Conservation (phyloP, 495 filamentous ascomycete species). For the Poronia punctata region DNA sequence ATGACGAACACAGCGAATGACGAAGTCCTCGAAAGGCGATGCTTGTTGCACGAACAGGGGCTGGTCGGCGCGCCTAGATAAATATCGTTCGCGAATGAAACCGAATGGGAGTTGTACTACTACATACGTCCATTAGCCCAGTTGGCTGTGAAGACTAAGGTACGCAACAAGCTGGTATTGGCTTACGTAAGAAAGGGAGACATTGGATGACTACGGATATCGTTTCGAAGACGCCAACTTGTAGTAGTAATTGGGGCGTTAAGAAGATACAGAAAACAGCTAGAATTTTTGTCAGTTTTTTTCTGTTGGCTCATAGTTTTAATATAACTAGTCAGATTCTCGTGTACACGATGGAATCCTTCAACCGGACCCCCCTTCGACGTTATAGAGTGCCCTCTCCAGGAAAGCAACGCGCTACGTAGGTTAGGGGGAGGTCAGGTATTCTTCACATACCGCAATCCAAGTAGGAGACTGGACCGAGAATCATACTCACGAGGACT, state of each 20-base stretch:
- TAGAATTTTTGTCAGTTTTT: no score
- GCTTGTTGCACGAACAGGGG: constrained; percentile 58
- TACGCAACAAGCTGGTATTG: no score
- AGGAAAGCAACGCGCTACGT: no score
- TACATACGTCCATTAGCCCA: no score
- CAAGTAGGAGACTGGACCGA: constrained; percentile 60
- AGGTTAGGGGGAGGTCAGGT: no score
- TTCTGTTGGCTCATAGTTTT: no score
- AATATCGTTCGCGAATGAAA: constrained; percentile 52
- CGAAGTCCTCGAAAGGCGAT: constrained; percentile 64
- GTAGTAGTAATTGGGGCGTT: constrained; percentile 56
- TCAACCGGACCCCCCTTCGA: no score
- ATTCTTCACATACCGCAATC: no score
- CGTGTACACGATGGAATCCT: no score
- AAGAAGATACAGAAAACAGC: constrained; percentile 60
- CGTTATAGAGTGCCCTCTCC: no score
- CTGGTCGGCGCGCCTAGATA: constrained; percentile 35
- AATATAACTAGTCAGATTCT: no score
- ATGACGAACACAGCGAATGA: constrained; percentile 67
- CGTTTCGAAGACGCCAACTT: constrained; percentile 50
- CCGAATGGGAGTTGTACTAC: constrained; percentile 50
- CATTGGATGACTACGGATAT: constrained; percentile 49
- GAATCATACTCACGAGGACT: constrained; percentile 37
- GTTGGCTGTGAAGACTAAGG: no score
- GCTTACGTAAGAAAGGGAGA: constrained; percentile 66